phyloP scores from a whole-genome alignment of 257 asterid genomes.

The Solanum boliviense region DNA sequence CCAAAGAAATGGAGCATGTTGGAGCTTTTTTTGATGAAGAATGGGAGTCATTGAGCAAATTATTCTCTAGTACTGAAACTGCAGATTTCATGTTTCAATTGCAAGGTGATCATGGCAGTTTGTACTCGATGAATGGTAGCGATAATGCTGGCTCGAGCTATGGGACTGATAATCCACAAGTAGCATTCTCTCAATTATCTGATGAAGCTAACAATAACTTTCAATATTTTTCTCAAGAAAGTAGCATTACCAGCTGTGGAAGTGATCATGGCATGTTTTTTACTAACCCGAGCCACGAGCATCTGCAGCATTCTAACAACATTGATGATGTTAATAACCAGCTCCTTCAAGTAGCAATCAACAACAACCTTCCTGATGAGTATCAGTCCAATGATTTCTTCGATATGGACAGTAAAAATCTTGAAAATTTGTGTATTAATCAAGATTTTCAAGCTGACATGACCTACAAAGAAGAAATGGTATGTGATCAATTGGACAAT shows the following conservation, averaged over 20 bases:
- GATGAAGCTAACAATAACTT: slow-evolving; percentile 6
- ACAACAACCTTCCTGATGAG: neutral
- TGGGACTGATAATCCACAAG: neutral
- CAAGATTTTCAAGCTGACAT: slow-evolving; percentile 4
- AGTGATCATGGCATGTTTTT: neutral
- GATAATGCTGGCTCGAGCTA: neutral
- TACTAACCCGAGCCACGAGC: neutral
- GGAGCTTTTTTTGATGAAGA: slow-evolving; percentile 61
- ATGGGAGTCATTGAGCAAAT: slow-evolving; percentile 53
- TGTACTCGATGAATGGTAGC: neutral
- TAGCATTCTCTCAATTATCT: neutral
- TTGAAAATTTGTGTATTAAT: slow-evolving; percentile 1
- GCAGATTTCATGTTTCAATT: slow-evolving; percentile 27
- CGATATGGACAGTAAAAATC: slow-evolving; percentile 10
- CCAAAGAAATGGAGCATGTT: slow-evolving; percentile 35
- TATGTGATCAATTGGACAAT: slow-evolving; percentile 3
- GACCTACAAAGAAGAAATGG: slow-evolving; percentile 13
- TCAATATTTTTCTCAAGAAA: slow-evolving; percentile 39
- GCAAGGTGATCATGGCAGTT: slow-evolving; percentile 1
- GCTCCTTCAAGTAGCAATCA: neutral
- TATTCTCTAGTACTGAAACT: slow-evolving; percentile 38
- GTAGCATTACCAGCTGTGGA: slow-evolving; percentile 24
- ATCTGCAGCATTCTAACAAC: neutral
- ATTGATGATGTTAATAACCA: slow-evolving; percentile 1
- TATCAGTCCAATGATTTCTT: slow-evolving; percentile 16